A percentile compares a stretch with the other conserved stretches of the same genome.
phyloP scores from a whole-genome alignment of 768 basidiomycete genomes.

The Xanthoconium purpureum region DNA sequence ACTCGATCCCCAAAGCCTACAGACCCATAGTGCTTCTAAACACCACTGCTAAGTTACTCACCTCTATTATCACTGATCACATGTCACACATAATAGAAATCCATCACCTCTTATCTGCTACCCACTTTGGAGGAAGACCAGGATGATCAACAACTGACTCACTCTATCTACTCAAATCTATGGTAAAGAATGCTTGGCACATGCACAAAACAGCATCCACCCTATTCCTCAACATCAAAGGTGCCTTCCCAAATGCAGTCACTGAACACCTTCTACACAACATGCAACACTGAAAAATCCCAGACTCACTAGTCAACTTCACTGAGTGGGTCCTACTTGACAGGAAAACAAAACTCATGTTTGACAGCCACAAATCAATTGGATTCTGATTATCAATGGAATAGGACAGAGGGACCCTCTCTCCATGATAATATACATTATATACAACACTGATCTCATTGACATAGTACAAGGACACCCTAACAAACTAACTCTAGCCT shows the following conservation, averaged over 20 bases:
- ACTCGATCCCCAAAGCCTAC: constrained; percentile 14
- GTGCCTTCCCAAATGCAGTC: constrained; percentile 1
- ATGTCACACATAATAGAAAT: background rate
- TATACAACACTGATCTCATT: too few species aligned
- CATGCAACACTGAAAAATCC: background rate
- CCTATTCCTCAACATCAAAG: constrained; percentile 2
- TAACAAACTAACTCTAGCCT: background rate
- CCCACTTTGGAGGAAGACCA: background rate
- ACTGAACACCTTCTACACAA: background rate
- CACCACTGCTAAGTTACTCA: background rate
- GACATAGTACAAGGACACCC: background rate
- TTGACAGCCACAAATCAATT: too few species aligned
- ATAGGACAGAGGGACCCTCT: too few species aligned
- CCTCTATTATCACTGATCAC: background rate
- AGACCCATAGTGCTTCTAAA: background rate
- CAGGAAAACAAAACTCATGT: background rate
- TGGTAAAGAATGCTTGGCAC: background rate
- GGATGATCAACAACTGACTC: background rate
- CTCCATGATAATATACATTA: too few species aligned
- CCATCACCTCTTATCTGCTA: background rate
- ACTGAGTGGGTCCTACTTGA: constrained; percentile 1
- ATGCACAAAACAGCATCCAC: background rate
- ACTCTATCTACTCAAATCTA: background rate
- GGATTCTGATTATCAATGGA: too few species aligned
- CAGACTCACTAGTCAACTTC: background rate